Evolutionary conservation across 169 alveolate species (phyloP), one percentile per base, ranked within the genome.

Genomic region (Pseudocohnilembus persalinus): DNA sequence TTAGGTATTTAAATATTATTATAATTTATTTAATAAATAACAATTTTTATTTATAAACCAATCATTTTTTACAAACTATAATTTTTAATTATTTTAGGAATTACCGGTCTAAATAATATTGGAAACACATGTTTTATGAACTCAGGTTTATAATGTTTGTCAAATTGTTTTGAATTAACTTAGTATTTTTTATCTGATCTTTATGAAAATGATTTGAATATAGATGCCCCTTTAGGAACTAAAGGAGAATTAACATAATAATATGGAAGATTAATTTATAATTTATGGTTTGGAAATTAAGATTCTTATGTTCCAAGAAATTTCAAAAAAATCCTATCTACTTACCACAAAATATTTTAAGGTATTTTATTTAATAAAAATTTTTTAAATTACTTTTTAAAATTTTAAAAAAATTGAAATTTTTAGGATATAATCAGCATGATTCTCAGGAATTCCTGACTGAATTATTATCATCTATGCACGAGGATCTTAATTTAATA

Each of bases 101-200:
- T 74, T 29, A 34, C 81, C 33, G 93, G 93, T 24, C 84, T 84
- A 24, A 77, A 73, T 28, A 89, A 89, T 73, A 73, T 84, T 16
- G 93, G 93, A 0, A 68, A 80, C 27, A 89, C 93, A 30, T 89
- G 93, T 72, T 89, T 64, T 73, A 89, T 89, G 90, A 89, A 89
- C 73, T 84, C 90, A 0, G 85, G 82, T 31, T 74, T 89, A 64
- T 87, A 89, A 82, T 89, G 90, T 81, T 73, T 89, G 35, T 68
- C 84, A 26, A 83, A 89, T 73, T 77, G 75, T 29, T 73, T 76
- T 33, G 87, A 75, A 77, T 86, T 77, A 6, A 81, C 89, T 16
- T 35, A 76, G 28, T 77, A 81, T 65, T 78, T 86, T 77, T 49
- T 75, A 0, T 27, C 20, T 49, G 89, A 83, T 77, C 31, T 73